These are phyloP conservation scores for Lactarius pseudohatsudake DNA, from an alignment of 768 basidiomycete genomes.

Conservation along the genomic window DNA sequence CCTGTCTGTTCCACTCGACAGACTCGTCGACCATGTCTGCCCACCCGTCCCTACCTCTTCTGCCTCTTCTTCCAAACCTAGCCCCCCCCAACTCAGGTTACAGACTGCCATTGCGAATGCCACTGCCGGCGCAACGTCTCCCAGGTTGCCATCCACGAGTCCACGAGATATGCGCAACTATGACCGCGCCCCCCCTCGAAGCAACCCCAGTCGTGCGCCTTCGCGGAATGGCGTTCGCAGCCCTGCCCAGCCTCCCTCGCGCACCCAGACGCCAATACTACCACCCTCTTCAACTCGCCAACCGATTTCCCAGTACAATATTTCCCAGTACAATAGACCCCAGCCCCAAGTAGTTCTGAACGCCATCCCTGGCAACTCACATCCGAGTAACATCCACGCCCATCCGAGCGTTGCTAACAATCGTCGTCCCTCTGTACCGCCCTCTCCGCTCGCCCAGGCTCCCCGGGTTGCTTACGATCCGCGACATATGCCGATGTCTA, in stretches of 20 bases:
- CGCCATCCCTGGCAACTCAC: not conserved
- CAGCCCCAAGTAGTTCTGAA: not conserved
- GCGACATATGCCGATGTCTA: constrained; percentile 10
- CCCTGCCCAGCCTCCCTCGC: constrained; percentile 12
- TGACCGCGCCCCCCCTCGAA: constrained; percentile 1
- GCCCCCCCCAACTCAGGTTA: constrained; percentile 26
- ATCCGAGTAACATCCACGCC: constrained; percentile 26
- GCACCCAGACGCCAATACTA: not conserved
- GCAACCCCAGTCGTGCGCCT: not conserved
- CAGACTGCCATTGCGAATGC: constrained; percentile 8
- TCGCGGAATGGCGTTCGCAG: constrained; percentile 11
- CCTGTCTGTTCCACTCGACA: constrained; percentile 64
- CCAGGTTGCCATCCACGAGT: not conserved
- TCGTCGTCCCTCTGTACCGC: constrained; percentile 21
- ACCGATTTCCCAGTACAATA: not conserved
- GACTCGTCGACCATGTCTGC: constrained; percentile 81
- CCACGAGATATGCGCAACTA: not conserved
- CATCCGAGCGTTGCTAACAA: constrained; percentile 29
- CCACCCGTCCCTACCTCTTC: constrained; percentile 45
- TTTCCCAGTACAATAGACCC: not conserved
- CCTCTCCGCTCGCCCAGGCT: constrained; percentile 10
- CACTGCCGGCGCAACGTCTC: not conserved
- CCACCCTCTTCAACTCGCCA: constrained; percentile 1
- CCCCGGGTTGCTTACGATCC: constrained; percentile 1
- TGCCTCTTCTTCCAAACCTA: constrained; percentile 39